Conservation (phyloP, 768 basidiomycete species). For the Auriscalpium orientale region DNA sequence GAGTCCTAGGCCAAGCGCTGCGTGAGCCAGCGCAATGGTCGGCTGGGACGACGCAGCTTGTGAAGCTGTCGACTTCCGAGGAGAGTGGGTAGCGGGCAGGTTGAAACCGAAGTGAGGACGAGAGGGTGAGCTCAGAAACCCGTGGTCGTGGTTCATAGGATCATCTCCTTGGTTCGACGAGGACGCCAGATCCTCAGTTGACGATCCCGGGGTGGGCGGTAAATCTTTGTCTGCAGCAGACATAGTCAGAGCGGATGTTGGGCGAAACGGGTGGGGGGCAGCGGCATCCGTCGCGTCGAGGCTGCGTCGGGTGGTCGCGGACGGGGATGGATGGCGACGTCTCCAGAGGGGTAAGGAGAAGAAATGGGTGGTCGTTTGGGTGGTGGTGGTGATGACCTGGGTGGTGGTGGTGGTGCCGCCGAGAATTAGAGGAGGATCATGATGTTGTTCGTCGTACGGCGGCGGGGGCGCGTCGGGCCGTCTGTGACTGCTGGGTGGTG, state of each 20-base stretch:
- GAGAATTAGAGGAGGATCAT: conserved; percentile 4
- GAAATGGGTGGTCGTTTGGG: conserved; percentile 49
- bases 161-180: neutral
- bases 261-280: neutral
- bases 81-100: conserved; percentile 9
- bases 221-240: conserved; percentile 22
- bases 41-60: conserved; percentile 19
- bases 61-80: neutral
- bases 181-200: conserved; percentile 7
- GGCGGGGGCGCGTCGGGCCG: conserved; percentile 2
- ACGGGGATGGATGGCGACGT: conserved; percentile 36
- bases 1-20: conserved; percentile 51
- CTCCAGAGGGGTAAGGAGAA: conserved; percentile 63
- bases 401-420: conserved; percentile 1
- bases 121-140: neutral
- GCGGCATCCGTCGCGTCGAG: conserved; percentile 19
- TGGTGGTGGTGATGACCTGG: conserved; percentile 32
- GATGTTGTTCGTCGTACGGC: neutral
- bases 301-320: conserved; percentile 22
- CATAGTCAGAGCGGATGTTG: conserved; percentile 2
- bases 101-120: neutral
- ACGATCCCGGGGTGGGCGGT: conserved; percentile 24
- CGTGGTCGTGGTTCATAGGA: neutral
- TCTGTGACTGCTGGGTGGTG: neutral
- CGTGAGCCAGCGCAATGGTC: conserved; percentile 42